A percentile compares a stretch with the other conserved stretches of the same genome.
phyloP scores from a whole-genome alignment of 2,329 filamentous ascomycete genomes.

The Colletotrichum sp. region DNA sequence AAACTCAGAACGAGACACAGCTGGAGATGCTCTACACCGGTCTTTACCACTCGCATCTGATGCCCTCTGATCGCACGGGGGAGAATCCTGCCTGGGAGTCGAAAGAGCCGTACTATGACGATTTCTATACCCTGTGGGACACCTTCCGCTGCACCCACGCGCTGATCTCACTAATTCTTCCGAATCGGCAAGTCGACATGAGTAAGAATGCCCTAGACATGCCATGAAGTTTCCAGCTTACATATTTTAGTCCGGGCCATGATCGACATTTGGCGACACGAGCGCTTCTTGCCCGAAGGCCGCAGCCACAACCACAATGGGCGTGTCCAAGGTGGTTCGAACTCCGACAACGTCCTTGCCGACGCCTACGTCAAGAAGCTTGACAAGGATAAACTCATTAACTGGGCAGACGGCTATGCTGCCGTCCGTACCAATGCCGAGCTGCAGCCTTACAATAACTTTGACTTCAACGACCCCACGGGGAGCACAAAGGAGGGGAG shows the following conservation, averaged over 20 bases:
- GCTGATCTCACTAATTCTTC: constrained; percentile 58
- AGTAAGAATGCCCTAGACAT: constrained; percentile 16
- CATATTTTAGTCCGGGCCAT: constrained; percentile 45
- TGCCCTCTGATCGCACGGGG: constrained; percentile 63
- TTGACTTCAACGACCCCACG: constrained; percentile 53
- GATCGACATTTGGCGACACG: constrained; percentile 63
- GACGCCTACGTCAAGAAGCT: constrained; percentile 61
- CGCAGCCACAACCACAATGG: constrained; percentile 63
- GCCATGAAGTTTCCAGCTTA: not conserved
- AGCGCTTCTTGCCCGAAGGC: constrained; percentile 58
- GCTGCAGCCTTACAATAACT: constrained; percentile 52
- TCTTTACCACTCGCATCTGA: constrained; percentile 66
- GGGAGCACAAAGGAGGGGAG: constrained; percentile 61
- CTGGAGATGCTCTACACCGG: constrained; percentile 60
- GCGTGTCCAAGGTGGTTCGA: constrained; percentile 61
- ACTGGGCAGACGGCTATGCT: constrained; percentile 59
- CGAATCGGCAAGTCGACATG: constrained; percentile 55
- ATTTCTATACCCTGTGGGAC: constrained; percentile 64
- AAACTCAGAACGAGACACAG: constrained; percentile 47
- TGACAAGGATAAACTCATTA: constrained; percentile 44
- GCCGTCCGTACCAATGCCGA: constrained; percentile 64
- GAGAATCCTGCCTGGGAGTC: constrained; percentile 63
- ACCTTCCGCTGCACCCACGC: constrained; percentile 59
- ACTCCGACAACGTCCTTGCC: constrained; percentile 65
- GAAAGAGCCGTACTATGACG: constrained; percentile 62